phyloP scores from a whole-genome alignment of 129 eudicot species.

The Chrysanthemum makinoi region DNA sequence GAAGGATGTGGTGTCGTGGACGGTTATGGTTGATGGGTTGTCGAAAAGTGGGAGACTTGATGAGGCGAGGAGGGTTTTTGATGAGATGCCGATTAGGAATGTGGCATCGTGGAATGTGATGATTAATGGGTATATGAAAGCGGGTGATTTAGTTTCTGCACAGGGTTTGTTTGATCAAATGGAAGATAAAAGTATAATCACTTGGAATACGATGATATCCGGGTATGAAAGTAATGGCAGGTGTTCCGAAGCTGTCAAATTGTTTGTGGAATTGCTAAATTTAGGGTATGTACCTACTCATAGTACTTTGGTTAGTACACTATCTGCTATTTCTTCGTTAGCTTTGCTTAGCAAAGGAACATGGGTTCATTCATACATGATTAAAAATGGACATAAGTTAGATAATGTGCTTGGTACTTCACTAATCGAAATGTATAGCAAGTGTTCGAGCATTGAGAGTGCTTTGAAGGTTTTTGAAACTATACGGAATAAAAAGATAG shows the following conservation, averaged over 20 bases:
- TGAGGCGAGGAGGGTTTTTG: slow-evolving; percentile 38
- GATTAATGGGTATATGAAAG: slow-evolving; percentile 47
- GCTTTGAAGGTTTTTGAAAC: slow-evolving; percentile 35
- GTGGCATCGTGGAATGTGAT: slow-evolving; percentile 45
- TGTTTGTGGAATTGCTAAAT: slow-evolving; percentile 32
- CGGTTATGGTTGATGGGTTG: slow-evolving; percentile 42
- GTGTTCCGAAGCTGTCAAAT: slow-evolving; percentile 30
- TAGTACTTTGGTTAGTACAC: slow-evolving; percentile 42
- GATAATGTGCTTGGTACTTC: slow-evolving; percentile 42
- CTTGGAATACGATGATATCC: slow-evolving; percentile 46
- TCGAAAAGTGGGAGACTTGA: slow-evolving; percentile 36
- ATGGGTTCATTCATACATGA: slow-evolving; percentile 42
- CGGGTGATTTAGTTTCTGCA: slow-evolving; percentile 34
- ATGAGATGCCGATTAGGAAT: slow-evolving; percentile 37
- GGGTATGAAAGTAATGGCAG: slow-evolving; percentile 37
- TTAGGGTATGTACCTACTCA: slow-evolving; percentile 32
- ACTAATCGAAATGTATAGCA: slow-evolving; percentile 46
- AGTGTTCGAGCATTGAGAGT: slow-evolving; percentile 40
- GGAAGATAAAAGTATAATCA: slow-evolving; percentile 27
- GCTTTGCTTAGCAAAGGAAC: slow-evolving; percentile 35
- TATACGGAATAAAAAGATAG: slow-evolving; percentile 34
- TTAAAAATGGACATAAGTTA: slow-evolving; percentile 31
- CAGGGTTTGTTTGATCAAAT: slow-evolving; percentile 32
- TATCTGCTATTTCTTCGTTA: slow-evolving; percentile 40
- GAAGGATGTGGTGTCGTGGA: slow-evolving; percentile 41